Conservation (phyloP, 495 filamentous ascomycete species). For the Achaetomiella virescens region DNA sequence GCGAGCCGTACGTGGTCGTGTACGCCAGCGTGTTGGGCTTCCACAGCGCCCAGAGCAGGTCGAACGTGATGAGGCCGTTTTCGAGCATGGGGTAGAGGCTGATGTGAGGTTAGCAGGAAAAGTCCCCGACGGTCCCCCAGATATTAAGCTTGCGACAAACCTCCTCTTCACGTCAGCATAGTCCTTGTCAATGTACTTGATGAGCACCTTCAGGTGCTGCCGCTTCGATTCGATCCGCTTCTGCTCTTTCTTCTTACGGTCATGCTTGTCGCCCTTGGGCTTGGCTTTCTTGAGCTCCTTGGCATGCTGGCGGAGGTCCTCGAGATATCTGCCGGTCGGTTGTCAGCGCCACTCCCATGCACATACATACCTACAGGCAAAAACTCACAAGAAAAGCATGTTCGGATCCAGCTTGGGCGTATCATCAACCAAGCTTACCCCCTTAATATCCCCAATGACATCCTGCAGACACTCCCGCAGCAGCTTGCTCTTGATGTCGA, state of each 20-base stretch:
- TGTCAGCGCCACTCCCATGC: too few relatives aligned
- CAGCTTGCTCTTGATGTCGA: constrained; percentile 82
- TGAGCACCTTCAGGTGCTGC: constrained; percentile 66
- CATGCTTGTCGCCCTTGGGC: constrained; percentile 47
- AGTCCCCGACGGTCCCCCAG: too few relatives aligned
- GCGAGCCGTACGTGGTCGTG: constrained; percentile 70
- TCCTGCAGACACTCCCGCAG: constrained; percentile 66
- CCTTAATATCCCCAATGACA: constrained; percentile 77
- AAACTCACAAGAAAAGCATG: constrained; percentile 64
- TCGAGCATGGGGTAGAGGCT: constrained; percentile 78
- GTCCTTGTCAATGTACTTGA: constrained; percentile 78
- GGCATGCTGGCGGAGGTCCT: constrained; percentile 60
- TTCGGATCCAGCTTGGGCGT: constrained; percentile 77
- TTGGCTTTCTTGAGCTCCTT: constrained; percentile 59
- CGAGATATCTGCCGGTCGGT: constrained; percentile 56
- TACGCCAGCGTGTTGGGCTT: constrained; percentile 85
- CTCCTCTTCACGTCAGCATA: constrained; percentile 69
- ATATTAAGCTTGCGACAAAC: constrained; percentile 6
- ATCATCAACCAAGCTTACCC: constrained; percentile 73
- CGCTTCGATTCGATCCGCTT: constrained; percentile 63
- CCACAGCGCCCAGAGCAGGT: constrained; percentile 84
- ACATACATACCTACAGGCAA: too few relatives aligned
- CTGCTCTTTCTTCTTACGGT: constrained; percentile 50
- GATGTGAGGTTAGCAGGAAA: background rate
- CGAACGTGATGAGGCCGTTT: constrained; percentile 82